Conservation (phyloP, 345 rosid species). For the Heritiera littoralis region DNA sequence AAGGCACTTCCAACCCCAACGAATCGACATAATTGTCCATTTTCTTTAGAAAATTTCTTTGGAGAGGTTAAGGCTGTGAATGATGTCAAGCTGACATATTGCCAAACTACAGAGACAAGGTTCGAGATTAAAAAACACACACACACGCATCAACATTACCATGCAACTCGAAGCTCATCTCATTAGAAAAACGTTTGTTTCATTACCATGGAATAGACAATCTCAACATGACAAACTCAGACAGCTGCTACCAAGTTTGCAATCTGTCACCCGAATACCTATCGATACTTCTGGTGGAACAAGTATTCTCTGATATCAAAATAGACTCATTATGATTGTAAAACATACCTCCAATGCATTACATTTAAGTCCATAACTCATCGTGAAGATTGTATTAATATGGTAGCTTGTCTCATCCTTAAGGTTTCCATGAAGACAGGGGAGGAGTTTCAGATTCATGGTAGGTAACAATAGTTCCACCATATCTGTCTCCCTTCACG, state of each 20-base stretch:
- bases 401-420: background rate
- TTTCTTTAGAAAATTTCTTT: too few relatives aligned
- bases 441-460: slow-evolving; percentile 53
- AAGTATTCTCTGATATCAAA: slow-evolving; percentile 1
- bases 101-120: too few relatives aligned
- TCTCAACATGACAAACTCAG: background rate
- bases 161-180: background rate
- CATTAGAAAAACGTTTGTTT: background rate
- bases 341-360: background rate
- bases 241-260: background rate
- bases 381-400: background rate
- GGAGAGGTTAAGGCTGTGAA: too few relatives aligned
- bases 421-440: slow-evolving; percentile 52
- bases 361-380: background rate
- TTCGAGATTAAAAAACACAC: too few relatives aligned
- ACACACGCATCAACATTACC: background rate
- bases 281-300: background rate
- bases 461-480: slow-evolving; percentile 12
- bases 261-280: background rate
- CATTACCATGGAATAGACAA: background rate
- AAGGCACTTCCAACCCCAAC: too few relatives aligned
- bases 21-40: too few relatives aligned
- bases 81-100: too few relatives aligned
- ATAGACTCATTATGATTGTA: background rate
- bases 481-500: slow-evolving; percentile 48